A percentile compares a stretch with the other conserved stretches of the same genome.
These are phyloP conservation scores for Erodium texanum DNA, from an alignment of 441 rosid genomes.

Conservation along the genomic window DNA sequence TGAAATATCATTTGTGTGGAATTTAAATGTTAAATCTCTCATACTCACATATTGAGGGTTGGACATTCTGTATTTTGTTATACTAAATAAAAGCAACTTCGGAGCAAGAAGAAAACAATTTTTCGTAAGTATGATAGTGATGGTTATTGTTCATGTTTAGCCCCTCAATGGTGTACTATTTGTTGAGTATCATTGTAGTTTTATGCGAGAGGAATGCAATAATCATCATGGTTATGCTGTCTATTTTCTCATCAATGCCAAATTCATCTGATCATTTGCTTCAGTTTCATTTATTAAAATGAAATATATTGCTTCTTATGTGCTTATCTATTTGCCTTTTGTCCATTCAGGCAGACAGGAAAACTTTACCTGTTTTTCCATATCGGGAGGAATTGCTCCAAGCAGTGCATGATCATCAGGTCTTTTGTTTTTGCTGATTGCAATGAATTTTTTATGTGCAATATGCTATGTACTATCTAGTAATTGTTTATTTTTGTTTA, in stretches of 20 bases:
- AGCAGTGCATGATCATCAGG: constrained; percentile 75
- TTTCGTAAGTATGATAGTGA: neutral
- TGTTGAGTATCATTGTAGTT: neutral
- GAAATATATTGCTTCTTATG: neutral
- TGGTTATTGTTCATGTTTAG: neutral
- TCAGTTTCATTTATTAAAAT: neutral
- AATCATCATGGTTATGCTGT: neutral
- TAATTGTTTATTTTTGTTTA: constrained; percentile 20
- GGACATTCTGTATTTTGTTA: neutral
- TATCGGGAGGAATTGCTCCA: constrained; percentile 70
- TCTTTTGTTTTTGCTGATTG: constrained; percentile 16
- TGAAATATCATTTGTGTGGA: neutral
- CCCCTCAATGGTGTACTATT: neutral
- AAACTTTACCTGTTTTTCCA: constrained; percentile 70
- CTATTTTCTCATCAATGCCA: neutral
- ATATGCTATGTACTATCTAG: neutral
- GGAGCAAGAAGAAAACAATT: neutral
- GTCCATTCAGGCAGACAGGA: constrained; percentile 63
- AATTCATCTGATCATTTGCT: neutral
- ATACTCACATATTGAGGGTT: neutral
- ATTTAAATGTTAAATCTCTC: neutral
- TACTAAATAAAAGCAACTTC: neutral
- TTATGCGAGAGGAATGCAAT: neutral
- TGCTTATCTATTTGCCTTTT: constrained; percentile 14
- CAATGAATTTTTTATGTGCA: neutral